phyloP scores from a whole-genome alignment of 2,329 filamentous ascomycete species.

The Fusarium circinatum region DNA sequence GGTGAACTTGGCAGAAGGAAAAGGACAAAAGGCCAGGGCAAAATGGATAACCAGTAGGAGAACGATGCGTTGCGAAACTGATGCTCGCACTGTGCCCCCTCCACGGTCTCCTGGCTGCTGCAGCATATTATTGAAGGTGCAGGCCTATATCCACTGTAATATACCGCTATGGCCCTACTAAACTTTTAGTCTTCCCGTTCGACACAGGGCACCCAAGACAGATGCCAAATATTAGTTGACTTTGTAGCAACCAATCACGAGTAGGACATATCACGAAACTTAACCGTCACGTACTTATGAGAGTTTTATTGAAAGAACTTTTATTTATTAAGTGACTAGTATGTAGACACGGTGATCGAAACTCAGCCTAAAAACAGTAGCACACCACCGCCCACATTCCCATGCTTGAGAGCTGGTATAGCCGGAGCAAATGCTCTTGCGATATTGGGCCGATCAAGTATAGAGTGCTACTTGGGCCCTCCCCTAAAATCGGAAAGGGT shows the following conservation, averaged over 20 bases:
- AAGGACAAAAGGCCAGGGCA: no score
- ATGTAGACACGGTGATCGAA: background rate
- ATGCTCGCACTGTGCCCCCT: no score
- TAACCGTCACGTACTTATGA: fast-evolving
- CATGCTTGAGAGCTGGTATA: background rate
- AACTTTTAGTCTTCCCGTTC: no score
- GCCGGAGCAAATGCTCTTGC: background rate
- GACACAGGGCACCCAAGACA: background rate
- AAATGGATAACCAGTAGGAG: no score
- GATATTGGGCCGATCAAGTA: background rate
- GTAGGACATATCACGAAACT: background rate
- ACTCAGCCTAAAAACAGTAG: background rate
- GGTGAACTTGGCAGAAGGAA: no score
- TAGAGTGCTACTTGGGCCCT: fast-evolving
- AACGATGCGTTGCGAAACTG: no score
- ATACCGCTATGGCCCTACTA: no score
- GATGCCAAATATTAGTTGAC: background rate
- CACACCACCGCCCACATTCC: background rate
- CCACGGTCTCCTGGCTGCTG: no score
- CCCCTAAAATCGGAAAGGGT: no score
- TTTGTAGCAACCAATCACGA: background rate
- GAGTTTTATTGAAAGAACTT: background rate
- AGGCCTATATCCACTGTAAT: no score
- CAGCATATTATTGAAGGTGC: no score
- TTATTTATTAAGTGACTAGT: background rate